Base-by-base conservation (phyloP, 495 filamentous ascomycete species). In the Aspergillus affinis region DNA sequence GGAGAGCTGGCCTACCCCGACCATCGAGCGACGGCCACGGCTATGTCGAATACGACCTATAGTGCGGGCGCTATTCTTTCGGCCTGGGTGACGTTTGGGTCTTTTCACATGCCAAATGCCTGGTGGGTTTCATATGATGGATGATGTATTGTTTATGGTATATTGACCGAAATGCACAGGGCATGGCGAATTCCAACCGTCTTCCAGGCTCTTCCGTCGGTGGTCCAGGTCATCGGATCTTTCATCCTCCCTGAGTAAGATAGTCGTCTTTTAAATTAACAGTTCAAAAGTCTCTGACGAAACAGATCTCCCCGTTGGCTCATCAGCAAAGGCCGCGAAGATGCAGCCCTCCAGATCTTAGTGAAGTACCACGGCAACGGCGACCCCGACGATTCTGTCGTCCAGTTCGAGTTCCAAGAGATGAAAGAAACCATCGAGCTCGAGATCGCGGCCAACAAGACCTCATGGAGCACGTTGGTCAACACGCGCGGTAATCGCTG, bases 401-500 rank as follows among this genome's bases (percentile, higher is more conserved):
- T 68, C 4, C 65, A 56, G 20, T 49, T 61, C 21, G 72, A 75
- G 32, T 70, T 70, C 51, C 54, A 64, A 9, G 64, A 73, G 19
- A 72, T 69, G 46, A 62, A 66, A 20, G 58, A 62, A 20, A 58
- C 72, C 9, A 57, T 74, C 19, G 60, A 59, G n/a, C 53, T 66
- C 1, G 71, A 75, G 50, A 62, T 66, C 58, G 55, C 64, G 49
- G 64, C 66, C 49, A 69, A 75, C 49, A 60, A 58, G 19, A 68
- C 52, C 44, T 64, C 63, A 27, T 79, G 71, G 62, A 36, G 60
- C 18, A 83, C 86, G 61, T 83, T 88, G 74, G 75, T 88, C 76
- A 72, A 70, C 53, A 86, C 86, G 52, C 82, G 78, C 67, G 86
- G 86, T 59, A 89, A 89, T 74, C 79, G 84, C 18, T 84, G 85